Percentiles rank a stretch among this genome's conserved stretches.
Conservation (phyloP, 2,329 filamentous ascomycete genomes). For the Aschersonia sp. region DNA sequence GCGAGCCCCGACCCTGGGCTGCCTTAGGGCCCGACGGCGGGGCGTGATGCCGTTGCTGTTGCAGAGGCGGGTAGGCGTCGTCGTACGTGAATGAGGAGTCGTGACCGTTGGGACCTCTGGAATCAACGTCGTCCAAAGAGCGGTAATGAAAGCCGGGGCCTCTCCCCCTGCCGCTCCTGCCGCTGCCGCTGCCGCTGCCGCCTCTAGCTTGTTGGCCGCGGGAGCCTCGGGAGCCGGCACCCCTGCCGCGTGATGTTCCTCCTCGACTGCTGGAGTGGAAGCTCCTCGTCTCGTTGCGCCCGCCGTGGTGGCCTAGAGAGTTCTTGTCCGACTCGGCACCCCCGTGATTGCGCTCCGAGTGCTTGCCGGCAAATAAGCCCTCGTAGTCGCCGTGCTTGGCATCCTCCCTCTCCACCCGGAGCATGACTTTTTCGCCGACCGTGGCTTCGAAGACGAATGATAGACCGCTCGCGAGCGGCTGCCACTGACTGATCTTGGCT, state of each 20-base stretch:
- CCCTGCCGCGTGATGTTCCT: constrained; percentile 19
- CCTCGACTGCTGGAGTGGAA: constrained; percentile 22
- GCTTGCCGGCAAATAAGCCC: constrained; percentile 44
- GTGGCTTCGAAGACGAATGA: constrained; percentile 67
- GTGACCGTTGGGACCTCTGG: constrained; percentile 28
- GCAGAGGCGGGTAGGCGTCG: constrained; percentile 19
- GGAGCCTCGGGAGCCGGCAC: constrained; percentile 22
- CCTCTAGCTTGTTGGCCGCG: constrained; percentile 27
- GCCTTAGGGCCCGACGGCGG: constrained; percentile 7
- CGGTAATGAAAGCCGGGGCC: constrained; percentile 42
- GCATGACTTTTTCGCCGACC: constrained; percentile 73
- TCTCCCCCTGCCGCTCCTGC: constrained; percentile 26
- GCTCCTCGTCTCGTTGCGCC: constrained; percentile 25
- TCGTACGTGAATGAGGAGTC: constrained; percentile 32
- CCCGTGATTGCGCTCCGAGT: constrained; percentile 43
- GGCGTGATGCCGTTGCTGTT: constrained; percentile 5
- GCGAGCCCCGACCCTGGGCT: background rate
- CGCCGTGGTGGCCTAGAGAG: constrained; percentile 17
- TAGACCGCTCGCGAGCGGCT: constrained; percentile 55
- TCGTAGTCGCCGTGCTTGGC: constrained; percentile 48
- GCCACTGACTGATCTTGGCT: constrained; percentile 70
- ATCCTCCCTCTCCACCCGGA: constrained; percentile 66
- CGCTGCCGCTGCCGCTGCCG: background rate
- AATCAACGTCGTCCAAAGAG: constrained; percentile 52
- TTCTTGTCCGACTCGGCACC: constrained; percentile 28